A percentile compares a stretch with the other conserved stretches of the same genome.
Evolutionary conservation across 495 filamentous ascomycete species (phyloP).

Genomic region (Bacidia rubella): DNA sequence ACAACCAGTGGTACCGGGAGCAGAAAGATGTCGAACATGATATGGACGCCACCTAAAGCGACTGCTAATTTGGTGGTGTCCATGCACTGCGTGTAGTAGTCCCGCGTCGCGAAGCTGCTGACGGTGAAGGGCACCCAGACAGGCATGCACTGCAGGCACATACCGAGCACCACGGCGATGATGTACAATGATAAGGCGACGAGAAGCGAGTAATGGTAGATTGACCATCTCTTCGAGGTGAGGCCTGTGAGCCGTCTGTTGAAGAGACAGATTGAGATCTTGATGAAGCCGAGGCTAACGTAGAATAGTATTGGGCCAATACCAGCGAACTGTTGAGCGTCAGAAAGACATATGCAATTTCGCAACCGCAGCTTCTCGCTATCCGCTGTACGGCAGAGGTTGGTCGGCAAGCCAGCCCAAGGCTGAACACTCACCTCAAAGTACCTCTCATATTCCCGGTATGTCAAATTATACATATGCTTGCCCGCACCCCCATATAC

Average conservation of each 20-base stretch:
- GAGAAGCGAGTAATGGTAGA: conserved; percentile 15
- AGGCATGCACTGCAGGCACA: conserved; percentile 13
- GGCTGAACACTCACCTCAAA: background rate
- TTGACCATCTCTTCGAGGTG: conserved; percentile 14
- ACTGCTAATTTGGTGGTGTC: background rate
- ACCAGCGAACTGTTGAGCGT: background rate
- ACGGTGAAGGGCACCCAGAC: conserved; percentile 3
- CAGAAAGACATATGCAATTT: background rate
- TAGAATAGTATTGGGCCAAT: conserved; percentile 12
- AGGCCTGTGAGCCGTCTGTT: conserved; percentile 18
- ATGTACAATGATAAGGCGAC: conserved; percentile 11
- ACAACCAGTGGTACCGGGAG: conserved; percentile 16
- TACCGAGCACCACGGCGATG: conserved; percentile 10
- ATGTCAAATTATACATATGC: conserved; percentile 17
- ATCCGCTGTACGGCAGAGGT: too few relatives aligned
- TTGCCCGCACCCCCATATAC: conserved; percentile 14
- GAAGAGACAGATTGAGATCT: conserved; percentile 19
- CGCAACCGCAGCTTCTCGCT: too few relatives aligned
- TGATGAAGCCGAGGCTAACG: conserved; percentile 15
- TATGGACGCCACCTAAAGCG: conserved; percentile 13
- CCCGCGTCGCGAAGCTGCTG: background rate
- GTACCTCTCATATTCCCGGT: conserved; percentile 10
- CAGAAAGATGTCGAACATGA: conserved; percentile 15
- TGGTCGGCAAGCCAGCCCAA: background rate
- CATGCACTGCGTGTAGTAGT: conserved; percentile 5